Conservation (phyloP, 148 eudicot genomes). For the Dianthus caryophyllus region DNA sequence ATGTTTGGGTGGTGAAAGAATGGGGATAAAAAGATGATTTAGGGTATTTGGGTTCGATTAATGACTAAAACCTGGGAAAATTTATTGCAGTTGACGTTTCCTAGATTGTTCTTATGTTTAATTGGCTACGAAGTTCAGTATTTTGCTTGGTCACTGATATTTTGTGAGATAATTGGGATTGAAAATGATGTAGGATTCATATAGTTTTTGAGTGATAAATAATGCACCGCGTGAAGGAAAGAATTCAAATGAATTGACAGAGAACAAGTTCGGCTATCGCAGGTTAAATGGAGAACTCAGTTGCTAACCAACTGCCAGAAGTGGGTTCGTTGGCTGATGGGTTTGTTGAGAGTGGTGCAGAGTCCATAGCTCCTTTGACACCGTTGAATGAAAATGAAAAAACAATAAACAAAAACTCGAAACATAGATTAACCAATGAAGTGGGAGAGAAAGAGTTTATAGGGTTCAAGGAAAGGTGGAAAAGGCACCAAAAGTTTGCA, state of each 20-base stretch:
- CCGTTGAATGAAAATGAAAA: conserved; percentile 35
- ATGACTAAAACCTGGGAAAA: too few species aligned
- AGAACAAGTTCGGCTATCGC: background rate
- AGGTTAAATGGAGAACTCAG: conserved; percentile 53
- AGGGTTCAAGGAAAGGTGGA: conserved; percentile 29
- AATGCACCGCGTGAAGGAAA: background rate
- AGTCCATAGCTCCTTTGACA: conserved; percentile 37
- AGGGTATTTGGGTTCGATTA: too few species aligned
- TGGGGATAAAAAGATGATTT: too few species aligned
- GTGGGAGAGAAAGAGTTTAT: conserved; percentile 19
- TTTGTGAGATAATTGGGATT: background rate
- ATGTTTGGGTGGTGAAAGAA: too few species aligned
- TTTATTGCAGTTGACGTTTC: background rate
- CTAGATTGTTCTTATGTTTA: background rate
- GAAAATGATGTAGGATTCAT: background rate
- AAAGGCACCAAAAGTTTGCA: conserved; percentile 28
- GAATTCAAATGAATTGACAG: background rate
- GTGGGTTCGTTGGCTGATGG: conserved; percentile 86
- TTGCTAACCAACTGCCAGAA: conserved; percentile 64
- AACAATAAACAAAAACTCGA: conserved; percentile 29
- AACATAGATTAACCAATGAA: conserved; percentile 35
- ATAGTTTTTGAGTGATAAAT: background rate
- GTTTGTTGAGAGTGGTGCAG: conserved; percentile 61
- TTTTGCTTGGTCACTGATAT: background rate
- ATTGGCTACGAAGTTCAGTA: background rate